Evolutionary conservation across 148 eudicot species (phyloP), one percentile per base, ranked within the genome.

Genomic region (Selenicereus undatus): DNA sequence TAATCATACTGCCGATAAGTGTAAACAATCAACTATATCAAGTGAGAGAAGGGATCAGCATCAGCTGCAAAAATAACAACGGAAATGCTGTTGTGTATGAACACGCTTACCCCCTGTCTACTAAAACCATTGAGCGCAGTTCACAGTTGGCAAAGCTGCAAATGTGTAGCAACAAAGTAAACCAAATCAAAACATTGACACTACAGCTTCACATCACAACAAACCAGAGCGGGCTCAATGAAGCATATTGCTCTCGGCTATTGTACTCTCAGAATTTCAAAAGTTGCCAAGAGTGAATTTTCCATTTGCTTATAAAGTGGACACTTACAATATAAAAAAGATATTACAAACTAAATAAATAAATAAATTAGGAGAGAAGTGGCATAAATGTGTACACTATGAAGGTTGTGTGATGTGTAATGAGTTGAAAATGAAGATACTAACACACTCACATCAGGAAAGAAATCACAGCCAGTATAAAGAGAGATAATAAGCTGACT

Each of bases 91-190:
- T 4, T 58, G 48, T 60, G 22, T 18, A 64, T 65, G 35, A 27
- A 39, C 13, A 45, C 74, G 52, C 88, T 81, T 76, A 93, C 98
- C 93, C 83, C 87, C 79, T 89, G 83, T 95, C 93, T 21, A 91
- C 98, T 76, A 91, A 79, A 64, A 90, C 89, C 87, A 93, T 51
- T 1, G 98, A 90, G 32, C 98, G 95, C 74, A 95, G 92, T 86
- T 93, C 98, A 74, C 98, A 95, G 54, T 95, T 95, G 48, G 86
- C 82, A 81, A 95, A 93, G 84, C 98, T 95, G 93, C 81, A 82
- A 22, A 84, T 43, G 11, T 16, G 70, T 43, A 36, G 43, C 62
- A 75, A 66, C 20, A 58, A 78, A 78, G 45, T 82, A 64, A 85
- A 84, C 12, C 3, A 48, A 30, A 27, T 66, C 16, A 66, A 27